Conservation (phyloP, 192 early-diverging fungal genomes). For the Irineochytrium annulatum region DNA sequence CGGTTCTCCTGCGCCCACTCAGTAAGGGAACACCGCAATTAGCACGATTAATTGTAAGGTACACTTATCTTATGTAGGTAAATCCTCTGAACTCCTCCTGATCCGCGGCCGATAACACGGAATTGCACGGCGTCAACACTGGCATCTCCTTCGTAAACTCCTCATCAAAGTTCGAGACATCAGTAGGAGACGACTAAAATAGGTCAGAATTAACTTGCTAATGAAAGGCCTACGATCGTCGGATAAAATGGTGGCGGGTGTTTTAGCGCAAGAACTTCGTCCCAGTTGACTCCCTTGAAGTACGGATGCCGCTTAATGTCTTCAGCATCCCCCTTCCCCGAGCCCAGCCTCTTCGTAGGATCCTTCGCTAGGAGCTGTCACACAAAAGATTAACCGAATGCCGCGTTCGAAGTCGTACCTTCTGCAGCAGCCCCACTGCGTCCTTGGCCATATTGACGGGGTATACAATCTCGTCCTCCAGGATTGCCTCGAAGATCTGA, state of each 20-base stretch:
- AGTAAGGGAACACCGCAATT: constrained; percentile 4
- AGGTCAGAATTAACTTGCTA: background rate
- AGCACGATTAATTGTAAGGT: background rate
- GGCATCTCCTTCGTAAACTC: constrained; percentile 97
- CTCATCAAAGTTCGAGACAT: constrained; percentile 97
- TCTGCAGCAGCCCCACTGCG: constrained; percentile 87
- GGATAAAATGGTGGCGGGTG: constrained; percentile 90
- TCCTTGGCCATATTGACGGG: constrained; percentile 91
- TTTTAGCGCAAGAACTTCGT: constrained; percentile 85
- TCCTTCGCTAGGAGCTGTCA: constrained; percentile 84
- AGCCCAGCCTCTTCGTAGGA: constrained; percentile 78
- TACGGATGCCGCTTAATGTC: constrained; percentile 94
- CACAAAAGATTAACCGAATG: constrained; percentile 6
- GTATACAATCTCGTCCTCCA: constrained; percentile 93
- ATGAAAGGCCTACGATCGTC: constrained; percentile 59
- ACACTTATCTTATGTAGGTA: constrained; percentile 49
- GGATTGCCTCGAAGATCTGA: constrained; percentile 96
- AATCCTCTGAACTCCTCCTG: constrained; percentile 95
- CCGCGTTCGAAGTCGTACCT: constrained; percentile 35
- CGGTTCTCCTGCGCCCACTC: constrained; percentile 42
- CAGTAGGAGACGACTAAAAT: constrained; percentile 58
- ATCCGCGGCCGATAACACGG: constrained; percentile 70
- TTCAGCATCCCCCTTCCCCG: constrained; percentile 76
- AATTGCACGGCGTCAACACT: constrained; percentile 86
- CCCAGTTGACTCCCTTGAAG: constrained; percentile 94